These are phyloP conservation scores for Saxispiralis lemnorum DNA, from an alignment of 495 filamentous ascomycete genomes.

Conservation along the genomic window DNA sequence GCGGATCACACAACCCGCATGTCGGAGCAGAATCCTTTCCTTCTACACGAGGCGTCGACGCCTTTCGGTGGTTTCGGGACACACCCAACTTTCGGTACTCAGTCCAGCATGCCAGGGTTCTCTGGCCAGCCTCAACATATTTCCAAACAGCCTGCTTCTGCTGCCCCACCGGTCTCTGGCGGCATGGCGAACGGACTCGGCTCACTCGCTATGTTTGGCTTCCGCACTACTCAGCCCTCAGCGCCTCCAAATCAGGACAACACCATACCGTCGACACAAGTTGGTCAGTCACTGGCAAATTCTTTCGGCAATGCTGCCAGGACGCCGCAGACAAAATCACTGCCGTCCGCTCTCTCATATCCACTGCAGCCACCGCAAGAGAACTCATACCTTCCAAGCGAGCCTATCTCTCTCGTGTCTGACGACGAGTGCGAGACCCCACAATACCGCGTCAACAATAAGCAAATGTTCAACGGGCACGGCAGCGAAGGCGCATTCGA, in stretches of 20 bases:
- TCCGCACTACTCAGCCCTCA: background rate
- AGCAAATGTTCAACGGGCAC: background rate
- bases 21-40: slow-evolving; percentile 1
- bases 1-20: background rate
- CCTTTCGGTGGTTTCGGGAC: background rate
- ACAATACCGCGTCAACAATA: background rate
- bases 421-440: slow-evolving; percentile 5
- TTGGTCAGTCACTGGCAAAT: slow-evolving; percentile 5
- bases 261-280: slow-evolving; percentile 10
- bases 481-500: background rate
- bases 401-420: slow-evolving; percentile 7
- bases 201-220: background rate
- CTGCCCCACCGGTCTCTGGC: background rate
- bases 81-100: too few species aligned
- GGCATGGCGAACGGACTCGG: background rate
- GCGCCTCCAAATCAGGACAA: background rate
- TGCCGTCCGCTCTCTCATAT: background rate
- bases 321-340: background rate
- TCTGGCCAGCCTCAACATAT: too few species aligned
- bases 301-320: slow-evolving; percentile 3
- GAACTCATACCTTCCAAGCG: background rate
- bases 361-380: background rate
- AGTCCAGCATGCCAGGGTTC: too few species aligned
- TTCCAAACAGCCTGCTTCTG: too few species aligned
- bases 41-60: background rate